phyloP scores from a whole-genome alignment of 2,329 filamentous ascomycete species.

The Cercospora berteroae region DNA sequence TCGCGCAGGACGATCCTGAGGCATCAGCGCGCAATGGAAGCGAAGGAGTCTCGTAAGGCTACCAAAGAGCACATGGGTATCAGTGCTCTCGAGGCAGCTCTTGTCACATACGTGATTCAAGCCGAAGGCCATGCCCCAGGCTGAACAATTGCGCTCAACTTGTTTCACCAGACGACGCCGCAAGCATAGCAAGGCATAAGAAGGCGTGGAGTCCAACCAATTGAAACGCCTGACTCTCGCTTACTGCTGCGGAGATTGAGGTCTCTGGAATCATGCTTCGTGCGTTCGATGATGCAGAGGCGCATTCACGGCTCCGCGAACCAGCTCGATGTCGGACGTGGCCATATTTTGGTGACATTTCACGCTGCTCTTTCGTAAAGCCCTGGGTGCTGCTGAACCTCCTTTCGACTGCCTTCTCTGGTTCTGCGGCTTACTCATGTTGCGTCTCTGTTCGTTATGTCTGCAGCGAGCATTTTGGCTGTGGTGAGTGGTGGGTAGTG shows the following conservation, averaged over 20 bases:
- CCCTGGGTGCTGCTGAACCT: not conserved
- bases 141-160: not conserved
- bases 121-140: not conserved
- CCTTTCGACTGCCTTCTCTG: not conserved
- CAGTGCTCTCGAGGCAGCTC: not conserved
- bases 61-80: not conserved
- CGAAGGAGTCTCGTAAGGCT: not conserved
- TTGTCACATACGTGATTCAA: not conserved
- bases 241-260: not conserved
- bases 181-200: not conserved
- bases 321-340: not conserved
- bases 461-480: not conserved
- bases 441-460: not conserved
- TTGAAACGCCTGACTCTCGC: not conserved
- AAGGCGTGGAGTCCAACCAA: not conserved
- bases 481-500: not conserved
- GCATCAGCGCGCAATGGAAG: not conserved
- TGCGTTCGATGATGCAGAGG: not conserved
- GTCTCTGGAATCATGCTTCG: not conserved
- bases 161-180: not conserved
- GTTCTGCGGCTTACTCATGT: not conserved
- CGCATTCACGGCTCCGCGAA: too few relatives aligned
- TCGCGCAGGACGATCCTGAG: not conserved
- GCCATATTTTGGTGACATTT: not conserved
- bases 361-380: not conserved